Evolutionary conservation across 805 yeast genomes (phyloP).

Genomic region (Tetrapisispora pingtungensis): DNA sequence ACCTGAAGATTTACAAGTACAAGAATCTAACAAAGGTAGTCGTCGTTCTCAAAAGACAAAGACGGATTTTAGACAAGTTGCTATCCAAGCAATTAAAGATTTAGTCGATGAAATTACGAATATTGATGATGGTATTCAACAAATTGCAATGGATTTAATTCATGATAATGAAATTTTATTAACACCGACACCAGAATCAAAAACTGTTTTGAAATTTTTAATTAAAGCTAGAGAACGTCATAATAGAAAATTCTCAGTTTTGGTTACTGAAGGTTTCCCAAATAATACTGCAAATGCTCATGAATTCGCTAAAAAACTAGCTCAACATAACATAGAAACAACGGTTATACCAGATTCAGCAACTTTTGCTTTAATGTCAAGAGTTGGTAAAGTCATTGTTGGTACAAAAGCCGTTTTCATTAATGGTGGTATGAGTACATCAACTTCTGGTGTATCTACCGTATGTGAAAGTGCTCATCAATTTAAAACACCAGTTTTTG

Average conservation of each 20-base stretch:
- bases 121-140: conserved; percentile 83
- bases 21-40: conserved; percentile 16
- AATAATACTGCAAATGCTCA: conserved; percentile 74
- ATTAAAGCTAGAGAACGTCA: conserved; percentile 62
- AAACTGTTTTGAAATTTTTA: conserved; percentile 78
- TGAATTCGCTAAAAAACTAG: conserved; percentile 64
- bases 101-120: conserved; percentile 83
- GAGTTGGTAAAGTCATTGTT: conserved; percentile 91
- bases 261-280: conserved; percentile 88
- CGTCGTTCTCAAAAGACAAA: conserved; percentile 17
- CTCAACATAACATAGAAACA: conserved; percentile 80
- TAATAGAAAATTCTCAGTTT: conserved; percentile 83
- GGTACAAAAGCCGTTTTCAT: conserved; percentile 91
- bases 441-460: conserved; percentile 81
- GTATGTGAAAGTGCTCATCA: conserved; percentile 95
- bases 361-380: conserved; percentile 89
- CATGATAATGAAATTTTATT: conserved; percentile 77
- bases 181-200: conserved; percentile 92
- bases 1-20: conserved; percentile 17
- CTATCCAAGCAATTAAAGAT: conserved; percentile 87
- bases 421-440: conserved; percentile 88
- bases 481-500: conserved; percentile 91
- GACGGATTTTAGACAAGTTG: conserved; percentile 67
- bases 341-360: conserved; percentile 89
- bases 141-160: conserved; percentile 84